Evolutionary conservation across 768 basidiomycete species (phyloP).

Genomic region (Boletus vermiculosoides): DNA sequence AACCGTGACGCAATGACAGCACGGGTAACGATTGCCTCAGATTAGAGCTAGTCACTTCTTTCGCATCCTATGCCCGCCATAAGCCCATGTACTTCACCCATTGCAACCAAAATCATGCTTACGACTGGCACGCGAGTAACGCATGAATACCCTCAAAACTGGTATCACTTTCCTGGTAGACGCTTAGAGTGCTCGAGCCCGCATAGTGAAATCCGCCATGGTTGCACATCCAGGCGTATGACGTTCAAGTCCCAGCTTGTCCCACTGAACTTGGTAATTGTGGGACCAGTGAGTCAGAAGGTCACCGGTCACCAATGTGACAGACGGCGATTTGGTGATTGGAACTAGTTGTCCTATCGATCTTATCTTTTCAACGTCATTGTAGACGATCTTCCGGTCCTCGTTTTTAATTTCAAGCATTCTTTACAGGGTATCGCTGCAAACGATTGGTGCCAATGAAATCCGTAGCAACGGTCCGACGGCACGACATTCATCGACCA

Average conservation of each 20-base stretch:
- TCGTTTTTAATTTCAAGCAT: neutral
- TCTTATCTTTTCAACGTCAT: neutral
- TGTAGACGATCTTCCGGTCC: neutral
- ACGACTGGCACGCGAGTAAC: slow-evolving; percentile 18
- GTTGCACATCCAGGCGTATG: neutral
- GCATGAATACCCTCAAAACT: neutral
- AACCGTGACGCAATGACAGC: slow-evolving; percentile 28
- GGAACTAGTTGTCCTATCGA: neutral
- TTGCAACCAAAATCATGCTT: slow-evolving; percentile 32
- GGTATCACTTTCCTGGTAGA: neutral
- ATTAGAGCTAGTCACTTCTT: slow-evolving; percentile 30
- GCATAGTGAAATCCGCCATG: neutral
- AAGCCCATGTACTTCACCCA: slow-evolving; percentile 38
- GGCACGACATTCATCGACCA: neutral
- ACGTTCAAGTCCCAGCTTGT: neutral
- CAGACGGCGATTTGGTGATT: neutral
- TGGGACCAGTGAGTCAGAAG: neutral
- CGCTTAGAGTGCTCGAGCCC: neutral
- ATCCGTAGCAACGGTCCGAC: neutral
- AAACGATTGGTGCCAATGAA: neutral
- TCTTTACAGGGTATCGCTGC: neutral
- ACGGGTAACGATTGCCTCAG: slow-evolving; percentile 43
- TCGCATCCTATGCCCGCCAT: slow-evolving; percentile 24
- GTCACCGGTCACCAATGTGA: neutral
- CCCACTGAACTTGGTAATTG: neutral